Percentiles rank a stretch among this genome's conserved stretches.
Evolutionary conservation across 2,329 filamentous ascomycete species (phyloP).

Genomic region (Aspergillus unguis): DNA sequence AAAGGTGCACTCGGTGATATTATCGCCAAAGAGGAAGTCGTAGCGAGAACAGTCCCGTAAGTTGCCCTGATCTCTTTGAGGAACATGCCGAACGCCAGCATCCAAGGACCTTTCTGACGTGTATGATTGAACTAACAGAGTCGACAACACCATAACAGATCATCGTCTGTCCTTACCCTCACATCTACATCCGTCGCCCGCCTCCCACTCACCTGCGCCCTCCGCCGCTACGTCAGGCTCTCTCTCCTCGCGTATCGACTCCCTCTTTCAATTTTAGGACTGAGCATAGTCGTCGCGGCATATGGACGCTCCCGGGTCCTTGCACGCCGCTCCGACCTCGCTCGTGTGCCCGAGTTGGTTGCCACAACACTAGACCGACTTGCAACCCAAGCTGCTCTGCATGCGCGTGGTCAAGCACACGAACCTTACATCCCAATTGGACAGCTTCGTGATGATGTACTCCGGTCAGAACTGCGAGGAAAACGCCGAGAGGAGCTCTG

Average conservation of each 20-base stretch:
- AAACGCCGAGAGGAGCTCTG: constrained; percentile 76
- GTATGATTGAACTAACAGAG: constrained; percentile 74
- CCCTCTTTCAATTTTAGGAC: constrained; percentile 47
- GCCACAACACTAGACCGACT: constrained; percentile 79
- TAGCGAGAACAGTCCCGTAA: constrained; percentile 58
- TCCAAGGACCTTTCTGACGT: constrained; percentile 49
- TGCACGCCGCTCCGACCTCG: constrained; percentile 62
- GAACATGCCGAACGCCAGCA: background rate
- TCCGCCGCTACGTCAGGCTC: constrained; percentile 47
- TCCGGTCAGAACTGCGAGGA: constrained; percentile 75
- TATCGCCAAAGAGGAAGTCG: constrained; percentile 57
- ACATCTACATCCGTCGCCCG: constrained; percentile 86
- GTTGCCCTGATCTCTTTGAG: constrained; percentile 28
- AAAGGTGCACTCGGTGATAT: constrained; percentile 50
- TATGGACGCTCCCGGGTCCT: constrained; percentile 66
- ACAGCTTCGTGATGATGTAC: constrained; percentile 85
- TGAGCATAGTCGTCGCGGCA: constrained; percentile 48
- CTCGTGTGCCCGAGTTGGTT: constrained; percentile 77
- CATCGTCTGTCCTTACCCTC: constrained; percentile 64
- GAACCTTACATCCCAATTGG: constrained; percentile 83
- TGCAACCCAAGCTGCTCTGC: constrained; percentile 77
- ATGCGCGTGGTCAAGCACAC: constrained; percentile 61
- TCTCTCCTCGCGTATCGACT: constrained; percentile 50
- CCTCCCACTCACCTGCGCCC: constrained; percentile 67
- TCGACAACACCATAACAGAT: constrained; percentile 69